These are phyloP conservation scores for Chrysoporthe austroafricana DNA, from an alignment of 2,329 filamentous ascomycete genomes.

Conservation along the genomic window DNA sequence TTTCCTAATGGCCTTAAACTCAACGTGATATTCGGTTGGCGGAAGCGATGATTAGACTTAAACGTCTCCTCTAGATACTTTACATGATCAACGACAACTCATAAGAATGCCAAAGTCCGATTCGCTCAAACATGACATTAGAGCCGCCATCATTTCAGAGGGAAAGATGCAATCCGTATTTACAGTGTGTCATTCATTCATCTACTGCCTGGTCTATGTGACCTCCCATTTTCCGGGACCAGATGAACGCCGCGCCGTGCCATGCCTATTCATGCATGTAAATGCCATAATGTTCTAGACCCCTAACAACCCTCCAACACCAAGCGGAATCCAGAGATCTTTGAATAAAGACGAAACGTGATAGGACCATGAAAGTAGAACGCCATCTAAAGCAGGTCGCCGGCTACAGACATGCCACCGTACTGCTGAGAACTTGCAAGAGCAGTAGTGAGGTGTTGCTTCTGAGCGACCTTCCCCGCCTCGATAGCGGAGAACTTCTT, in stretches of 20 bases:
- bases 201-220: conserved; percentile 20
- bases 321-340: conserved; percentile 1
- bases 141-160: no score
- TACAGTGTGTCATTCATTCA: background rate
- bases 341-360: background rate
- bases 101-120: background rate
- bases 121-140: background rate
- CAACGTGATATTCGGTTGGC: background rate
- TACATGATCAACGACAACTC: conserved; percentile 13
- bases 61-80: background rate
- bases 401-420: conserved; percentile 20
- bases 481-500: conserved; percentile 72
- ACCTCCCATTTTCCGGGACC: conserved; percentile 16
- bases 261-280: conserved; percentile 16
- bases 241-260: conserved; percentile 24
- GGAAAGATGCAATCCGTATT: background rate
- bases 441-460: conserved; percentile 32
- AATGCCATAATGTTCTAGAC: conserved; percentile 22
- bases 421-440: conserved; percentile 28
- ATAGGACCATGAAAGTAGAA: background rate
- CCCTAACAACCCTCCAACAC: conserved; percentile 23
- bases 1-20: background rate
- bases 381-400: conserved; percentile 20
- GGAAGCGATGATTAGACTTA: background rate
- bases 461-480: conserved; percentile 35